A percentile compares a stretch with the other conserved stretches of the same genome.
Conservation (phyloP, 805 yeast genomes). For the Clavispora fructus region DNA sequence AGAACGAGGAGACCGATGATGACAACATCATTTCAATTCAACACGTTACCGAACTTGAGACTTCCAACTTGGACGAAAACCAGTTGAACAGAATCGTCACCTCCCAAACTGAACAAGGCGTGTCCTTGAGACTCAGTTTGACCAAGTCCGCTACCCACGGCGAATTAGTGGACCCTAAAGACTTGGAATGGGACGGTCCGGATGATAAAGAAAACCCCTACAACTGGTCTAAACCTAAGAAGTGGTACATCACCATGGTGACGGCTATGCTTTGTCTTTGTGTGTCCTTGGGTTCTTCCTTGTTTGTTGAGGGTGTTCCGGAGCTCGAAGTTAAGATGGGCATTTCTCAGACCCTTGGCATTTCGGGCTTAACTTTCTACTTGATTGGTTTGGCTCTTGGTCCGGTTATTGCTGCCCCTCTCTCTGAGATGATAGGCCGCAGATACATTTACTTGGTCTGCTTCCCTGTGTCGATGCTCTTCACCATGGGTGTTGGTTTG, state of each 20-base stretch:
- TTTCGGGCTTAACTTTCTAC: slow-evolving; percentile 68
- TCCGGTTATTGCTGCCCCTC: slow-evolving; percentile 66
- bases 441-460: slow-evolving; percentile 12
- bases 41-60: background rate
- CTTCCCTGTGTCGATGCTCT: slow-evolving; percentile 14
- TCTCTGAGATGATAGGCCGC: slow-evolving; percentile 17
- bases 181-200: slow-evolving; percentile 55
- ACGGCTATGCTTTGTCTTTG: slow-evolving; percentile 57
- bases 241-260: slow-evolving; percentile 45
- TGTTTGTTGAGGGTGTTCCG: slow-evolving; percentile 61
- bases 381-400: slow-evolving; percentile 67
- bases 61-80: slow-evolving; percentile 4
- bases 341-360: slow-evolving; percentile 55
- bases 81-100: slow-evolving; percentile 8
- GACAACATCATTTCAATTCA: background rate
- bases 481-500: slow-evolving; percentile 18
- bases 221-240: slow-evolving; percentile 61
- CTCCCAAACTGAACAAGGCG: slow-evolving; percentile 5
- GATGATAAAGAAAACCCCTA: slow-evolving; percentile 60
- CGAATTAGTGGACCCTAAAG: slow-evolving; percentile 11
- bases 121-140: slow-evolving; percentile 1
- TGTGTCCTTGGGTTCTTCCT: slow-evolving; percentile 70
- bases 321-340: slow-evolving; percentile 45
- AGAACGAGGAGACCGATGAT: background rate
- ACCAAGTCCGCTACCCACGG: slow-evolving; percentile 6